Conservation (phyloP, 495 filamentous ascomycete species). For the Monascus purpureus region DNA sequence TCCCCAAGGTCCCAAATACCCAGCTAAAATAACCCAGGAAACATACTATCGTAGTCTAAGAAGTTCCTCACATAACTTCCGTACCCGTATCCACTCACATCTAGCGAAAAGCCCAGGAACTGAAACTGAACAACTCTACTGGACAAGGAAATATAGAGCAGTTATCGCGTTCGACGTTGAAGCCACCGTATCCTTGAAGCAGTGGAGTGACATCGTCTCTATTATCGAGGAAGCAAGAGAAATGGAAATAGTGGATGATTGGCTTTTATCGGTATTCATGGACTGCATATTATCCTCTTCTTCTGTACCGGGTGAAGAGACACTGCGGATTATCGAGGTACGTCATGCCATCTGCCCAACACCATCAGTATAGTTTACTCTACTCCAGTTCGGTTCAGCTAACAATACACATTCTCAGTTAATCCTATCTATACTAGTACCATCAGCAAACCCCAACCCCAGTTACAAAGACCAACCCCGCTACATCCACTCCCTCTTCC, state of each 20-base stretch:
- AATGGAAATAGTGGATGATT: conserved; percentile 2
- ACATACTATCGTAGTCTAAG: conserved; percentile 47
- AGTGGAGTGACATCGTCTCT: conserved; percentile 50
- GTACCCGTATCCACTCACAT: conserved; percentile 12
- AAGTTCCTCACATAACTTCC: conserved; percentile 42
- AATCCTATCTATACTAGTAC: too few species aligned
- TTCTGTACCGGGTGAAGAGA: conserved; percentile 30
- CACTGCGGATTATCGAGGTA: conserved; percentile 17
- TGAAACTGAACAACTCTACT: conserved; percentile 15
- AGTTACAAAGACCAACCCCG: conserved; percentile 35
- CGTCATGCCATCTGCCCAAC: conserved; percentile 1
- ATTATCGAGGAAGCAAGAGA: conserved; percentile 40
- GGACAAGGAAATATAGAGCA: conserved; percentile 44
- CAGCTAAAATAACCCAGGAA: conserved; percentile 9
- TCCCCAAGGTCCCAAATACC: background rate
- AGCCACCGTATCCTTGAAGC: conserved; percentile 47
- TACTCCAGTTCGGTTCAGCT: too few species aligned
- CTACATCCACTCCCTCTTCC: conserved; percentile 62
- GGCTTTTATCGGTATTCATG: conserved; percentile 19
- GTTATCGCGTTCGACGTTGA: conserved; percentile 66
- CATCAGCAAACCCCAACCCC: conserved; percentile 1
- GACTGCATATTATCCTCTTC: conserved; percentile 46
- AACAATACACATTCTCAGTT: too few species aligned
- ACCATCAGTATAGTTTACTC: background rate
- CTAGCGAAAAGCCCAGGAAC: conserved; percentile 4